Conservation (phyloP, 805 yeast genomes). For the Naumovozyma castellii region DNA sequence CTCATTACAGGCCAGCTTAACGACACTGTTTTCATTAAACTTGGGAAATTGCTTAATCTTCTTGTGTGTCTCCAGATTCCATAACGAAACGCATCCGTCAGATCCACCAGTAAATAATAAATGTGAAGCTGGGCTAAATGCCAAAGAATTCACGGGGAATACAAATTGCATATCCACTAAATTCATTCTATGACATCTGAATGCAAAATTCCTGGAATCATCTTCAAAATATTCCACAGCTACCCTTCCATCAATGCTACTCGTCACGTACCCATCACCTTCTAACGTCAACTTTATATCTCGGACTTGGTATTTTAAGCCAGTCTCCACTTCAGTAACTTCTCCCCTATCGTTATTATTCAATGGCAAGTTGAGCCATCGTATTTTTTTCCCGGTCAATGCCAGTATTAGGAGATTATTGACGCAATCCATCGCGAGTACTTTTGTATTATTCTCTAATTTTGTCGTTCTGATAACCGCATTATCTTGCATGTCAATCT, state of each 20-base stretch:
- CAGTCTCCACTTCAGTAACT: constrained; percentile 37
- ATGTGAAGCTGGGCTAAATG: constrained; percentile 68
- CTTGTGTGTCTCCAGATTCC: constrained; percentile 81
- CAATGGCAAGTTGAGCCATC: constrained; percentile 12
- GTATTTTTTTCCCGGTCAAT: constrained; percentile 42
- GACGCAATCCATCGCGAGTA: constrained; percentile 53
- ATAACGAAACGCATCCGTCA: constrained; percentile 78
- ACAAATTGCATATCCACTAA: constrained; percentile 43
- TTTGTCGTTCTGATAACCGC: constrained; percentile 2
- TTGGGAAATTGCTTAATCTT: constrained; percentile 65
- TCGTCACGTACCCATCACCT: constrained; percentile 48
- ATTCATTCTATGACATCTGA: constrained; percentile 64
- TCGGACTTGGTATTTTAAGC: constrained; percentile 57
- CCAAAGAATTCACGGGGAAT: constrained; percentile 67
- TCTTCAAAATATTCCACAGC: constrained; percentile 61
- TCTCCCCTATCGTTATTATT: background rate
- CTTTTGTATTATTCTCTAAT: constrained; percentile 9
- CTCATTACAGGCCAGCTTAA: constrained; percentile 29
- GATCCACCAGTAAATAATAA: constrained; percentile 85
- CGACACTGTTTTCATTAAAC: constrained; percentile 35
- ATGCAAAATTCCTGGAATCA: constrained; percentile 51
- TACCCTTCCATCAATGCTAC: constrained; percentile 77
- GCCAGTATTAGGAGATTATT: constrained; percentile 42
- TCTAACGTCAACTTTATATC: constrained; percentile 47
- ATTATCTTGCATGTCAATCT: constrained; percentile 36